Evolutionary conservation across 1,284 basidiomycete species (phyloP).

Genomic region (Cryptococcus sp.): DNA sequence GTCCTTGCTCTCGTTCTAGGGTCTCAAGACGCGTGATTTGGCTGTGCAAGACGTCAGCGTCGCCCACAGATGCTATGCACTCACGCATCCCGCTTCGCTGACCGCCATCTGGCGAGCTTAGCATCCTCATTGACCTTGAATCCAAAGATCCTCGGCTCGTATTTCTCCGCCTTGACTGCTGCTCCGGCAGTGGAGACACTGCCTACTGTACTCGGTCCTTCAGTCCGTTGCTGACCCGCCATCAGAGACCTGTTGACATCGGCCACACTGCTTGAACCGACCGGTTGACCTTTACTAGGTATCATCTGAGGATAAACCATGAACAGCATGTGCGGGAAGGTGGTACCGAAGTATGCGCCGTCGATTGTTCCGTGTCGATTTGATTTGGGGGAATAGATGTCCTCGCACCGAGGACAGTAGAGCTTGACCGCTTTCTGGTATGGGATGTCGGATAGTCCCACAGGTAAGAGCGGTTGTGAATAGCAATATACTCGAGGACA

Average conservation of each 20-base stretch:
- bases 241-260: conserved; percentile 30
- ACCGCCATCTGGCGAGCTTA: conserved; percentile 90
- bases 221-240: conserved; percentile 23
- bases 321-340: conserved; percentile 92
- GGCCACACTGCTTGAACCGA: conserved; percentile 21
- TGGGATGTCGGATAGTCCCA: conserved; percentile 87
- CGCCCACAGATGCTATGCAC: conserved; percentile 29
- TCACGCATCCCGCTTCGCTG: conserved; percentile 78
- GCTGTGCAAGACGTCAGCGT: conserved; percentile 27
- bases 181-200: conserved; percentile 67
- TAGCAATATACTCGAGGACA: conserved; percentile 93
- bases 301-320: conserved; percentile 91
- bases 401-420: conserved; percentile 94
- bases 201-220: conserved; percentile 32
- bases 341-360: conserved; percentile 94
- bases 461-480: conserved; percentile 87
- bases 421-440: conserved; percentile 97
- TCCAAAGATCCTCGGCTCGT: conserved; percentile 87
- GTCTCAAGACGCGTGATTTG: conserved; percentile 54
- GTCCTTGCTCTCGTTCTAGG: conserved; percentile 46
- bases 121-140: conserved; percentile 92
- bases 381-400: conserved; percentile 92
- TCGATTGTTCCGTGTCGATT: conserved; percentile 93
- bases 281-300: conserved; percentile 70
- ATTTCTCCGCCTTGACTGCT: conserved; percentile 83